phyloP scores from a whole-genome alignment of 2,329 filamentous ascomycete species.

The Drechslera avenae region DNA sequence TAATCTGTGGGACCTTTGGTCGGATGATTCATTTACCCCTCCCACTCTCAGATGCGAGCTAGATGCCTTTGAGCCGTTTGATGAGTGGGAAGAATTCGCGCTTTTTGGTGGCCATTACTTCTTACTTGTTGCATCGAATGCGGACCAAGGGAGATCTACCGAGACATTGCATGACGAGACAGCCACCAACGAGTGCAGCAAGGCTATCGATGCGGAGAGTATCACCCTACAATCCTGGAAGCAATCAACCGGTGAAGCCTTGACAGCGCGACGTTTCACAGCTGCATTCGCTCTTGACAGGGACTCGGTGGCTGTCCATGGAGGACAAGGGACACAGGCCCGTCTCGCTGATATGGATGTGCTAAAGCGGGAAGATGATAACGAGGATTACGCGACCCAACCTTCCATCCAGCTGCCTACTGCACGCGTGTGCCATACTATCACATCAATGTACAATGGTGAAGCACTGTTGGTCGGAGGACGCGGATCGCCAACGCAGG shows the following conservation, averaged over 20 bases:
- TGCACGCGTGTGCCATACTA: slow-evolving; percentile 72
- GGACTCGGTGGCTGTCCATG: slow-evolving; percentile 48
- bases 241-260: slow-evolving; percentile 10
- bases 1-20: slow-evolving; percentile 85
- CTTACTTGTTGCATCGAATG: slow-evolving; percentile 68
- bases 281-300: slow-evolving; percentile 42
- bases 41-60: slow-evolving; percentile 64
- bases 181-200: slow-evolving; percentile 6
- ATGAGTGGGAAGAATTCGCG: slow-evolving; percentile 95
- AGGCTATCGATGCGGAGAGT: slow-evolving; percentile 10
- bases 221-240: slow-evolving; percentile 24
- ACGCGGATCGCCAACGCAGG: slow-evolving; percentile 73
- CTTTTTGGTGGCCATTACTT: slow-evolving; percentile 86
- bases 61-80: slow-evolving; percentile 79
- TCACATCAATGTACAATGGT: slow-evolving; percentile 66
- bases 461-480: slow-evolving; percentile 75
- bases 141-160: slow-evolving; percentile 17
- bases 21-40: slow-evolving; percentile 68
- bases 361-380: slow-evolving; percentile 36
- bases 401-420: slow-evolving; percentile 43
- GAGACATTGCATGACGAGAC: slow-evolving; percentile 9
- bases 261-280: slow-evolving; percentile 48
- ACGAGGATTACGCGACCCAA: slow-evolving; percentile 25
- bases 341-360: slow-evolving; percentile 54
- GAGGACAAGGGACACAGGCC: slow-evolving; percentile 55